Evolutionary conservation across 352 stramenopile species (phyloP), one percentile per base, ranked within the genome.

Genomic region (Phytophthora nicotianae): DNA sequence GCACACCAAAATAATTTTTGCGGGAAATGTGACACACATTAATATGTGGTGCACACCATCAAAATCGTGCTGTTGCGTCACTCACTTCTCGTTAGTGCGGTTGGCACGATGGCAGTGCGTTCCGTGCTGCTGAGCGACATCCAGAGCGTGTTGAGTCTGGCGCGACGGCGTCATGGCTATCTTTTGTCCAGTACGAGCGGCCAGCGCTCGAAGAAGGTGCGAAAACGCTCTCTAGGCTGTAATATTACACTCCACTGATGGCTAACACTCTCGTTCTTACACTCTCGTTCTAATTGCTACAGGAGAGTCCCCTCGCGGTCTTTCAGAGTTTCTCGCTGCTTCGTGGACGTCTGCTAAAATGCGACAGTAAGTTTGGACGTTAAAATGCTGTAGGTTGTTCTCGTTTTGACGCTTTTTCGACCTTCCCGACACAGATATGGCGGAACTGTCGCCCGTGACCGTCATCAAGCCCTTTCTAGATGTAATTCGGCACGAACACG

Each of bases 381-480:
- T 16, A 19, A 4, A 20, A 20, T 16, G n/a, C 19, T 24, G 13
- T 35, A 23, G 19, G 24, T 24, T 0, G 32, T 13, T 24, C n/a
- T 40, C 19, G 17, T 57, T 49, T 54, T 61, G 24, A 71, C 27
- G 3, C 6, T 29, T 66, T 52, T 32, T 27, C 10, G n/a, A 33
- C 21, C 11, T 50, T 56, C 62, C 65, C n/a, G 47, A 54, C 23
- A 14, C 52, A 90, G 85, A 84, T 50, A 46, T 90, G 50, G 42
- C 62, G 0, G 87, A 93, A 49, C 55, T 93, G 24, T 77, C 83
- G 33, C 77, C 85, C 16, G 70, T 73, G 51, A 73, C 58, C 42
- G 72, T 91, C 24, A 62, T 99, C 14, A 83, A 88, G 59, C 97
- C 97, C 10, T 99, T 99, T 66, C 87, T 98, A 35, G 88, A 97